Evolutionary conservation across 2,329 filamentous ascomycete genomes (phyloP), one percentile per base, ranked within the genome.

Genomic region (Arthrobotrys entomopaga): DNA sequence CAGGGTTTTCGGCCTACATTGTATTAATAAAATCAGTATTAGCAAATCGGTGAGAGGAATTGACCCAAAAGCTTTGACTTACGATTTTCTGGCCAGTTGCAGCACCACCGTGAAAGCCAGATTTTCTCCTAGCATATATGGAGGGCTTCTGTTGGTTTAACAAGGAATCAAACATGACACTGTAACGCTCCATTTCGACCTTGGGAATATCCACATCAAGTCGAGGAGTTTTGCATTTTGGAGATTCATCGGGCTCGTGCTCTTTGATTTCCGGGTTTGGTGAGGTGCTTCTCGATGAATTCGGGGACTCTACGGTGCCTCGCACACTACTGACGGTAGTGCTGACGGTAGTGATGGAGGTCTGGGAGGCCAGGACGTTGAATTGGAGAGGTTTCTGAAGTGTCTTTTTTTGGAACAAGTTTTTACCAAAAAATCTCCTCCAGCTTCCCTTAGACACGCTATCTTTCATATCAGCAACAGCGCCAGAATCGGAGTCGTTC

Each of bases 121-220:
- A 75, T 58, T 70, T 75, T 34, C 70, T 46, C 29, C 71, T 58
- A 11, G 70, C 70, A 38, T 76, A 75, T 15, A 75, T 65, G 8
- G 64, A 70, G 22, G 60, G 50, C 29, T 54, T 53, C 34, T 73
- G 70, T 16, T 65, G 78, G 74, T 87, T 86, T 24, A 97, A 83
- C 5, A 97, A 84, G 42, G 87, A 87, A 65, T 89, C 88, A 79
- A 98, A 97, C 93, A 97, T 97, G 77, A 97, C 87, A 78, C 93
- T 97, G 78, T 97, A 98, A 56, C 94, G 85, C 80, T 97, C 94
- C 85, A 98, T 85, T 76, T 90, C 88, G 65, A 91, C 86, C 57
- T 87, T 86, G 0, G 94, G 93, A 67, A 97, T 95, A 60, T 93
- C 88, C 15, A 97, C 86, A 78, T 93, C 85, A 19, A 97, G 83